Conservation (phyloP, 306 rosid species). For the Sesbania bispinosa region DNA sequence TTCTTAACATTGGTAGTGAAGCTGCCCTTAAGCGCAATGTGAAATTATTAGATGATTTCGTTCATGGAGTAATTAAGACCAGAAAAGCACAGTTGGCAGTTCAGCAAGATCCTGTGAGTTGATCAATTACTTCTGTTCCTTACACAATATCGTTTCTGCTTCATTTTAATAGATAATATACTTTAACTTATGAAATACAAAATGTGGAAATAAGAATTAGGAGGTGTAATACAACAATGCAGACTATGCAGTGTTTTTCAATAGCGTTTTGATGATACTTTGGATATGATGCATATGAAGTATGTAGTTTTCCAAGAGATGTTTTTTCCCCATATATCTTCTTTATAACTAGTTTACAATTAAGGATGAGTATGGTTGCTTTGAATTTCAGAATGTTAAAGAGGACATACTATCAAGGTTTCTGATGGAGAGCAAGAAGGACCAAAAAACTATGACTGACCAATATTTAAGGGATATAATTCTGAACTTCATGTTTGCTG, state of each 20-base stretch:
- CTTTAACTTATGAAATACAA: neutral
- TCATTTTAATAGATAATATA: neutral
- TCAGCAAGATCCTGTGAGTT: constrained; percentile 47
- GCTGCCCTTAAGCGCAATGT: constrained; percentile 52
- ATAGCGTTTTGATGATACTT: neutral
- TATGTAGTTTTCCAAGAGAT: neutral
- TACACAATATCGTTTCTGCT: neutral
- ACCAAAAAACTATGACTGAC: constrained; percentile 53
- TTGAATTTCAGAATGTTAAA: constrained; percentile 41
- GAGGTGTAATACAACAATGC: no score
- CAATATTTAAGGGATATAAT: constrained; percentile 61
- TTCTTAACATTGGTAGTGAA: constrained; percentile 62
- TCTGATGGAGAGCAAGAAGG: constrained; percentile 61
- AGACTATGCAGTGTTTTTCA: neutral
- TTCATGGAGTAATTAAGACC: constrained; percentile 41
- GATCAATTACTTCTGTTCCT: neutral
- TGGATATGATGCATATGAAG: neutral
- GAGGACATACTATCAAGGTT: constrained; percentile 85
- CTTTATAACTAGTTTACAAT: neutral
- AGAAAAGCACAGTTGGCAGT: constrained; percentile 35
- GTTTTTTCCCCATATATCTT: neutral
- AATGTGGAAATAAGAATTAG: neutral
- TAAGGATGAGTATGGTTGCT: neutral
- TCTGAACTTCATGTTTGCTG: constrained; percentile 70
- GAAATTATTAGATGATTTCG: constrained; percentile 46